These are phyloP conservation scores for Penicillium sp. DNA, from an alignment of 2,329 filamentous ascomycete species.

Conservation along the genomic window DNA sequence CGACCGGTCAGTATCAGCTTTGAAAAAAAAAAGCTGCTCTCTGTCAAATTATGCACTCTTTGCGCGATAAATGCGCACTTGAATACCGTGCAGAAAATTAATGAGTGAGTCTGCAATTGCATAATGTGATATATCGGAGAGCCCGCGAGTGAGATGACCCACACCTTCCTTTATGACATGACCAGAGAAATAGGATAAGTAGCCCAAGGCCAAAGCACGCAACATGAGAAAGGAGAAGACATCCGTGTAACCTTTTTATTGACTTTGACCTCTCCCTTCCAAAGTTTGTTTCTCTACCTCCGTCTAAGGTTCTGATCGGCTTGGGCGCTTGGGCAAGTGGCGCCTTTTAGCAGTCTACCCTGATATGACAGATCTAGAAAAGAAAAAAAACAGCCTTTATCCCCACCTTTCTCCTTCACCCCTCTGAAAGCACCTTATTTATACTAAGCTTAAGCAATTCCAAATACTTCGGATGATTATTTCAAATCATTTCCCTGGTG, in stretches of 20 bases:
- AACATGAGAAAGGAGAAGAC: background rate
- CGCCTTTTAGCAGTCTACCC: conserved; percentile 8
- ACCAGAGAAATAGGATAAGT: background rate
- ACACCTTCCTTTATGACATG: background rate
- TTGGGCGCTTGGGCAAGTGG: conserved; percentile 13
- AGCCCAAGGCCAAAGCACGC: background rate
- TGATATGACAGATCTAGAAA: conserved; percentile 22
- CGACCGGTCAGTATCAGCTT: background rate
- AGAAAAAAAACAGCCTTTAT: background rate
- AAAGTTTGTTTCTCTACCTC: conserved; percentile 3
- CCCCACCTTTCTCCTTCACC: background rate
- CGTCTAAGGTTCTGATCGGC: background rate
- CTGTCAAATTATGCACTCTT: background rate
- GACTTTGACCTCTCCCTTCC: conserved; percentile 8
- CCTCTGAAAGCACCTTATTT: conserved; percentile 16
- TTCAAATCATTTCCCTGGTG: conserved; percentile 15
- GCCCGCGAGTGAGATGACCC: background rate
- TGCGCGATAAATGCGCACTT: background rate
- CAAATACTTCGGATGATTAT: conserved; percentile 28
- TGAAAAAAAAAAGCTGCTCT: too few species aligned
- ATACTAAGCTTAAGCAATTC: conserved; percentile 9
- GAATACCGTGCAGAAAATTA: background rate
- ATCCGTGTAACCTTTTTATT: conserved; percentile 10
- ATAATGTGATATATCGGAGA: conserved; percentile 4
- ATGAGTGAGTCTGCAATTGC: background rate